Conservation (phyloP, 768 basidiomycete genomes). For the Fomitopsis serialis region DNA sequence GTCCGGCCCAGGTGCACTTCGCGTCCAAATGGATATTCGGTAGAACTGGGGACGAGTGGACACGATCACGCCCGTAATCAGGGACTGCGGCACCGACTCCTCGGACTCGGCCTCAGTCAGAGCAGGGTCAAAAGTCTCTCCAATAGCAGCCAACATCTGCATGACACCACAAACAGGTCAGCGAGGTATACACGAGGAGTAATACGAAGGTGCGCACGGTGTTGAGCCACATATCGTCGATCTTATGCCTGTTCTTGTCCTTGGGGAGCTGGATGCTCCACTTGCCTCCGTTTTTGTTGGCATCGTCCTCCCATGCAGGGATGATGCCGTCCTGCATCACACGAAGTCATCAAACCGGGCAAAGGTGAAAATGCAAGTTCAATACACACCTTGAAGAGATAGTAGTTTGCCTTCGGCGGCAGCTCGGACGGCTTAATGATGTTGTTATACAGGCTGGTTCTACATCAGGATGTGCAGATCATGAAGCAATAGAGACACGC, state of each 20-base stretch:
- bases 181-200: background rate
- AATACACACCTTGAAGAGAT: slow-evolving; percentile 87
- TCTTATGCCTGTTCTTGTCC: slow-evolving; percentile 79
- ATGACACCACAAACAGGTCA: background rate
- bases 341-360: background rate
- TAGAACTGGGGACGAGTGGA: slow-evolving; percentile 94
- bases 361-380: slow-evolving; percentile 1
- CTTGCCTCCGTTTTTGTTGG: slow-evolving; percentile 96
- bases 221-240: slow-evolving; percentile 98
- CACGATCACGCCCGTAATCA: slow-evolving; percentile 68
- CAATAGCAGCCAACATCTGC: slow-evolving; percentile 99
- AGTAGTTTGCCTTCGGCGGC: slow-evolving; percentile 97
- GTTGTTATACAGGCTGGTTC: slow-evolving; percentile 65
- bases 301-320: slow-evolving; percentile 96
- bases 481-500: slow-evolving; percentile 24
- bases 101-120: slow-evolving; percentile 44
- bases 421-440: slow-evolving; percentile 92
- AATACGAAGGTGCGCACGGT: slow-evolving; percentile 51
- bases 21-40: slow-evolving; percentile 97
- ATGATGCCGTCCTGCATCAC: slow-evolving; percentile 80
- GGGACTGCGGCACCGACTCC: slow-evolving; percentile 44
- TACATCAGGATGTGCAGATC: background rate
- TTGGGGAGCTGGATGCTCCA: slow-evolving; percentile 97
- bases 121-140: slow-evolving; percentile 95
- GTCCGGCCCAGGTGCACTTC: slow-evolving; percentile 61